Conservation (phyloP, 1,284 basidiomycete genomes). For the Flammula alnicola region DNA sequence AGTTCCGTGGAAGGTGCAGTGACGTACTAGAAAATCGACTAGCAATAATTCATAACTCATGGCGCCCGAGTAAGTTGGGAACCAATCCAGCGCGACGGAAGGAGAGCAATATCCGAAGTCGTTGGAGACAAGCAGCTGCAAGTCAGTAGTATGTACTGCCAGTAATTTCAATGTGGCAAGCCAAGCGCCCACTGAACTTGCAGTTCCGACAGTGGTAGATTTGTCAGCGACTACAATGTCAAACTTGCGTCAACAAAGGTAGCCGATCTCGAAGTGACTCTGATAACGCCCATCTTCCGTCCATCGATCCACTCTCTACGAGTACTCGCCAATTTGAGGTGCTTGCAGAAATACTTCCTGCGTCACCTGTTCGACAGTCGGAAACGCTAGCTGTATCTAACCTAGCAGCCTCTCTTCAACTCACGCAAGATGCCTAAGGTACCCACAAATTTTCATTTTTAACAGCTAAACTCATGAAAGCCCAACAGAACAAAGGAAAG, state of each 20-base stretch:
- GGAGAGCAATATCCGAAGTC: too few relatives aligned
- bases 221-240: slow-evolving; percentile 7
- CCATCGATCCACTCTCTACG: slow-evolving; percentile 10
- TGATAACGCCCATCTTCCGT: slow-evolving; percentile 13
- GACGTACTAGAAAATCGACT: too few relatives aligned
- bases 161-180: too few relatives aligned
- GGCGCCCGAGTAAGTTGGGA: too few relatives aligned
- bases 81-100: too few relatives aligned
- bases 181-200: too few relatives aligned
- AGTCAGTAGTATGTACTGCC: too few relatives aligned
- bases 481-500: slow-evolving; percentile 79
- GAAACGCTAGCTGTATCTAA: neutral
- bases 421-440: slow-evolving; percentile 61
- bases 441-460: slow-evolving; percentile 18
- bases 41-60: too few relatives aligned
- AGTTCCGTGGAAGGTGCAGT: too few relatives aligned
- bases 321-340: neutral
- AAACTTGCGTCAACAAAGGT: slow-evolving; percentile 4
- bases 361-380: neutral
- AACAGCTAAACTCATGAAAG: slow-evolving; percentile 14
- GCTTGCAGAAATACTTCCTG: neutral
- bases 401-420: neutral
- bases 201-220: too few relatives aligned
- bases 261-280: slow-evolving; percentile 6
- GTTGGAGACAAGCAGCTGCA: too few relatives aligned